phyloP scores from a whole-genome alignment of 768 basidiomycete genomes.

The Leccinum rimulosum region DNA sequence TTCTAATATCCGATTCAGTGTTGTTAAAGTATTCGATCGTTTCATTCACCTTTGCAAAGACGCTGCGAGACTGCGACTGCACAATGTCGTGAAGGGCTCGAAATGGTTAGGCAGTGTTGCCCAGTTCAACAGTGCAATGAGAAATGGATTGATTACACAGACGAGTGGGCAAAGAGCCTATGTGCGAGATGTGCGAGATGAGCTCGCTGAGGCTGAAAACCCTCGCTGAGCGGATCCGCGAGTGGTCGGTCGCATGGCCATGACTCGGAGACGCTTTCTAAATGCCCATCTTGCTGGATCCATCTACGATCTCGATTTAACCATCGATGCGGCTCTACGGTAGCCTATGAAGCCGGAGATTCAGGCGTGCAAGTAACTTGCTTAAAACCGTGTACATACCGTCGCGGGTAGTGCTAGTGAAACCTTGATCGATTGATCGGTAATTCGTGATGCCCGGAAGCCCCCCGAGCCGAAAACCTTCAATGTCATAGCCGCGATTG shows the following conservation, averaged over 20 bases:
- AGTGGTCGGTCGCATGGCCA: neutral
- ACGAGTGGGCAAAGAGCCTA: neutral
- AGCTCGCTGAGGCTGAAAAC: slow-evolving; percentile 2
- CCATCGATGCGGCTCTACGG: neutral
- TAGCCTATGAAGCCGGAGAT: neutral
- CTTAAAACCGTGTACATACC: neutral
- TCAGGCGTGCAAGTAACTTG: neutral
- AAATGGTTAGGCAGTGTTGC: neutral
- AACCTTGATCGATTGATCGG: neutral
- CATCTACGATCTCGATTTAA: neutral
- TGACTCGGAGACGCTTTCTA: neutral
- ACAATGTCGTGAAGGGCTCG: neutral
- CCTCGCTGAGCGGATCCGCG: neutral
- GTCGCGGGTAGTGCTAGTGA: neutral
- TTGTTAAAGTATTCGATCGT: neutral
- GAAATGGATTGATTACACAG: too few species aligned
- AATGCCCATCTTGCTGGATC: neutral
- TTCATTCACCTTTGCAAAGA: neutral
- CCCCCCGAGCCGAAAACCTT: neutral
- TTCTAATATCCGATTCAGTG: slow-evolving; percentile 18
- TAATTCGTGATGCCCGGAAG: neutral
- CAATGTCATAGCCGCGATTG: too few species aligned
- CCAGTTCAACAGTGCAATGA: neutral
- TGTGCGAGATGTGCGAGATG: too few species aligned
- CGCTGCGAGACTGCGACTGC: neutral